Evolutionary conservation across 2,329 filamentous ascomycete genomes (phyloP).

Genomic region (Hypocrella siamensis): DNA sequence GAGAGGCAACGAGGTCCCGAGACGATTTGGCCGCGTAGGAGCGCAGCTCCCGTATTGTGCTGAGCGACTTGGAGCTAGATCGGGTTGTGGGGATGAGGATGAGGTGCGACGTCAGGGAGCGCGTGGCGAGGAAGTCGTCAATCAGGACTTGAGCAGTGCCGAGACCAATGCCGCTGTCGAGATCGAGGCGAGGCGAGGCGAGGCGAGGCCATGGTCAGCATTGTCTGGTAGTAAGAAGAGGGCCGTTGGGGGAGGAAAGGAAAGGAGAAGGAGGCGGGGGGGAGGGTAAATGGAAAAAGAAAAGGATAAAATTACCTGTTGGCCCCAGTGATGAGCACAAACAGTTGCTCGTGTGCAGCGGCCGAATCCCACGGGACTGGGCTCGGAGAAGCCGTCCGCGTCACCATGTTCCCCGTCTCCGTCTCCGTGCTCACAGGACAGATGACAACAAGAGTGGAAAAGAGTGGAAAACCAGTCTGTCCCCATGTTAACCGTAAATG

Average conservation of each 20-base stretch:
- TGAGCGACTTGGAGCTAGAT: conserved; percentile 53
- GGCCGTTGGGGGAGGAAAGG: neutral
- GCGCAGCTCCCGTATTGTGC: conserved; percentile 51
- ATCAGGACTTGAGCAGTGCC: conserved; percentile 72
- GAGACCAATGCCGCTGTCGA: conserved; percentile 65
- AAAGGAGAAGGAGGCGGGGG: too few relatives aligned
- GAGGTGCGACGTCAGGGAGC: conserved; percentile 51
- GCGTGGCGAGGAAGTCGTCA: conserved; percentile 68
- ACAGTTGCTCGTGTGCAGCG: conserved; percentile 29
- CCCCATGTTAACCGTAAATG: too few relatives aligned
- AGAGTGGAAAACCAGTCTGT: too few relatives aligned
- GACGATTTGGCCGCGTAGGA: conserved; percentile 35
- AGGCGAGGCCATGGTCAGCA: neutral
- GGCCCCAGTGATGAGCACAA: conserved; percentile 67
- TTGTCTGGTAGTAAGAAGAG: neutral
- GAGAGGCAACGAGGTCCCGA: too few relatives aligned
- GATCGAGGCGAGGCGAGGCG: neutral
- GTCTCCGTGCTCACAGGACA: too few relatives aligned
- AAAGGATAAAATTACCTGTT: conserved; percentile 49
- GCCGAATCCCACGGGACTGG: conserved; percentile 21
- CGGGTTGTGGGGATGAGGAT: conserved; percentile 76
- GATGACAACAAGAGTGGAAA: too few relatives aligned
- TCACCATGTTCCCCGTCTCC: too few relatives aligned
- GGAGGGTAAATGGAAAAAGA: neutral
- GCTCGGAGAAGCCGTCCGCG: too few relatives aligned